These are phyloP conservation scores for Phytopythium kandeliae DNA, from an alignment of 352 stramenopile species.

Conservation along the genomic window DNA sequence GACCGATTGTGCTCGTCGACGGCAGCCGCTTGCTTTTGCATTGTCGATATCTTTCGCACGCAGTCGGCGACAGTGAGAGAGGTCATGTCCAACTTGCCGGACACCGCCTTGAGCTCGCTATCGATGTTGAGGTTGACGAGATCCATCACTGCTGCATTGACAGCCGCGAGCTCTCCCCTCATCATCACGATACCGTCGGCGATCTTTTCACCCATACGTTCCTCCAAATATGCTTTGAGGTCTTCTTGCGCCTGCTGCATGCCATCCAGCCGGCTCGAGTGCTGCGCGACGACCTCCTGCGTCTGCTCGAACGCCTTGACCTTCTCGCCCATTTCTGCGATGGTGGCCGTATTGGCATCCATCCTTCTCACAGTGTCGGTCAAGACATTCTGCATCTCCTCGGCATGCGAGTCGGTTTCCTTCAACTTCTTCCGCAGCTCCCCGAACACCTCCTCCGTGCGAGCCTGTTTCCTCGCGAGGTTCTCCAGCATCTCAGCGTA, in stretches of 20 bases:
- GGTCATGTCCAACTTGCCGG: constrained; percentile 47
- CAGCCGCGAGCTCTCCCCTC: constrained; percentile 37
- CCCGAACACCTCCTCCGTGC: constrained; percentile 49
- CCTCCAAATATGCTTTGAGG: constrained; percentile 45
- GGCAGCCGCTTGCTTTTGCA: constrained; percentile 49
- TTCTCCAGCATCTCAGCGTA: constrained; percentile 60
- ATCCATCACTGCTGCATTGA: constrained; percentile 45
- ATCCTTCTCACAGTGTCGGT: constrained; percentile 54
- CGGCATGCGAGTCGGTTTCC: constrained; percentile 19
- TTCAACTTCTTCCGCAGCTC: constrained; percentile 52
- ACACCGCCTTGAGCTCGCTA: constrained; percentile 45
- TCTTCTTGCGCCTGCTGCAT: constrained; percentile 32
- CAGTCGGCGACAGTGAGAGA: constrained; percentile 42
- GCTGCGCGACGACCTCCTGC: constrained; percentile 31
- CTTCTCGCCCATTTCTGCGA: constrained; percentile 47
- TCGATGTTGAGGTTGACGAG: constrained; percentile 57
- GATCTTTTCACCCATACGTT: constrained; percentile 46
- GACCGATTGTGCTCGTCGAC: constrained; percentile 51
- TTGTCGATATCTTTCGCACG: constrained; percentile 46
- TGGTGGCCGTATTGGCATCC: constrained; percentile 25
- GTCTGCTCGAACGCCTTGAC: constrained; percentile 53
- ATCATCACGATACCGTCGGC: constrained; percentile 41
- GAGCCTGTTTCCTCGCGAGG: constrained; percentile 41
- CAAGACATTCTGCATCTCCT: constrained; percentile 38
- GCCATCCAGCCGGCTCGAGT: constrained; percentile 36